phyloP scores from a whole-genome alignment of 805 yeast species.

The Kregervanrija delftensis region DNA sequence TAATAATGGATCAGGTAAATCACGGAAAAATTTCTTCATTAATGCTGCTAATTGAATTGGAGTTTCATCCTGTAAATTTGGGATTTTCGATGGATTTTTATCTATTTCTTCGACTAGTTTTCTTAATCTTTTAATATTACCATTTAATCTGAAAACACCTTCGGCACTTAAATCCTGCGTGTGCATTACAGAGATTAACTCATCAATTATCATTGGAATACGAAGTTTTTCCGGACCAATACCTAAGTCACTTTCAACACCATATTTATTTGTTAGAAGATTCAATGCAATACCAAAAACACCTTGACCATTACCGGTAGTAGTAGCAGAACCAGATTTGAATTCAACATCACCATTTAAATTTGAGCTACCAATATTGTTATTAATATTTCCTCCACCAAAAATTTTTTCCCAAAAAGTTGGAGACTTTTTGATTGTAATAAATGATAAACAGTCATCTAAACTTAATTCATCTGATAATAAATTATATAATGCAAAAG shows the following conservation, averaged over 20 bases:
- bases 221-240: constrained; percentile 74
- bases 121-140: constrained; percentile 78
- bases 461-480: constrained; percentile 24
- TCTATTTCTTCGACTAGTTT: constrained; percentile 72
- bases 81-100: constrained; percentile 60
- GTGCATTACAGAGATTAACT: constrained; percentile 71
- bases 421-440: constrained; percentile 35
- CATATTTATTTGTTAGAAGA: constrained; percentile 57
- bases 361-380: constrained; percentile 5
- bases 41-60: constrained; percentile 92
- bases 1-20: constrained; percentile 85
- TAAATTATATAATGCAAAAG: constrained; percentile 39
- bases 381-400: constrained; percentile 11
- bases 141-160: constrained; percentile 94
- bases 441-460: constrained; percentile 35
- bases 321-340: constrained; percentile 14
- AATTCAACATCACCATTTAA: constrained; percentile 3
- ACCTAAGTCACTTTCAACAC: constrained; percentile 79
- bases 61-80: constrained; percentile 63
- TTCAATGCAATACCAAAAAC: constrained; percentile 81
- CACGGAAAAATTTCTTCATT: constrained; percentile 85
- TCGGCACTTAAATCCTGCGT: constrained; percentile 93
- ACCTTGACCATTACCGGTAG: constrained; percentile 20
- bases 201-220: constrained; percentile 85
- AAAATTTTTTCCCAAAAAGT: constrained; percentile 50